Evolutionary conservation across 2,329 filamentous ascomycete genomes (phyloP).

Genomic region (Scedosporium boydii): DNA sequence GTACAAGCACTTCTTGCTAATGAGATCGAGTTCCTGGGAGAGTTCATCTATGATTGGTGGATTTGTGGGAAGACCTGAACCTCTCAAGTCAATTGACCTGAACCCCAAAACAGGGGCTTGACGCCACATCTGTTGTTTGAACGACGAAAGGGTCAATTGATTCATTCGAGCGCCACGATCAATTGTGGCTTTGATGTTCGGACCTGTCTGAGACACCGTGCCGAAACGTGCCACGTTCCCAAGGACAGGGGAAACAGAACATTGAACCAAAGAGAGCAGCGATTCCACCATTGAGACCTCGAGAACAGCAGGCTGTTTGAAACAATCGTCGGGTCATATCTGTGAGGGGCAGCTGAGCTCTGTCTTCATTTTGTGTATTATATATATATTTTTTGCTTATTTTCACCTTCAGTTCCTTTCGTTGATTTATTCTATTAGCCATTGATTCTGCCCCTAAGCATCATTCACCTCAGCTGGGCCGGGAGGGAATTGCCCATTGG

Average conservation of each 20-base stretch:
- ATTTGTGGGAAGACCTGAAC: too few species aligned
- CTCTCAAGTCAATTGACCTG: too few species aligned
- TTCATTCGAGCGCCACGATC: too few species aligned
- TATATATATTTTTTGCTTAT: neutral
- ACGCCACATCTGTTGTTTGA: too few species aligned
- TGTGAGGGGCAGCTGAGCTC: neutral
- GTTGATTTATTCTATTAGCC: neutral
- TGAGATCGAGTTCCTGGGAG: too few species aligned
- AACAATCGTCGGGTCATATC: neutral
- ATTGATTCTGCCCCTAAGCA: neutral
- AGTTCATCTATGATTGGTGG: too few species aligned
- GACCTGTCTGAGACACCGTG: neutral
- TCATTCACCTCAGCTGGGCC: neutral
- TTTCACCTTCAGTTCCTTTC: neutral
- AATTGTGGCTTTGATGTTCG: too few species aligned
- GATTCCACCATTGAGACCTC: neutral
- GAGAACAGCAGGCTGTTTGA: slow-evolving; percentile 1
- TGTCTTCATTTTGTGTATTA: neutral
- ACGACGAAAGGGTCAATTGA: too few species aligned
- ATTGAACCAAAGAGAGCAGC: neutral
- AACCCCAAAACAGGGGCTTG: too few species aligned
- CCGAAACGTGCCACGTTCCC: neutral
- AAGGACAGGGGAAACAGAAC: neutral
- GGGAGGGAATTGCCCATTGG: neutral
- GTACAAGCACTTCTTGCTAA: too few species aligned